A percentile compares a stretch with the other conserved stretches of the same genome.
Evolutionary conservation across 805 yeast species (phyloP).

Genomic region (Hagleromyces aurorensis): DNA sequence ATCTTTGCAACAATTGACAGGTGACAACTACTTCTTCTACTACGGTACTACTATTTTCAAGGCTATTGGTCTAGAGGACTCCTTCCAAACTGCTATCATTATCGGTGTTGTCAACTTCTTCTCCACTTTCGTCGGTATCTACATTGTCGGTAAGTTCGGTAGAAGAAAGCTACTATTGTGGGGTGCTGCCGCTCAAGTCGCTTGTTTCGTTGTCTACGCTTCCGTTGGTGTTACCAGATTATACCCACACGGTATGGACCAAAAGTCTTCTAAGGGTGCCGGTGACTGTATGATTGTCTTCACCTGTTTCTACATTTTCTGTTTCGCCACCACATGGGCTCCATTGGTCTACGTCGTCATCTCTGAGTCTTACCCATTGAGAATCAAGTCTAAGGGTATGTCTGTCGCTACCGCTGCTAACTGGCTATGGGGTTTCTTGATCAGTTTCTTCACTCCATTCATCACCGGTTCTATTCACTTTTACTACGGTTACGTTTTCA

Average conservation of each 20-base stretch:
- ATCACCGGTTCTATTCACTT: slow-evolving; percentile 56
- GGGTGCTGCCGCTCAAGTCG: slow-evolving; percentile 44
- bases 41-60: slow-evolving; percentile 56
- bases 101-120: slow-evolving; percentile 54
- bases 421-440: slow-evolving; percentile 59
- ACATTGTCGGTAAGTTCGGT: slow-evolving; percentile 46
- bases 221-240: slow-evolving; percentile 49
- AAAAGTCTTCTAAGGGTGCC: slow-evolving; percentile 41
- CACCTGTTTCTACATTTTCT: slow-evolving; percentile 61
- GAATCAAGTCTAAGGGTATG: slow-evolving; percentile 52
- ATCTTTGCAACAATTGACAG: slow-evolving; percentile 60
- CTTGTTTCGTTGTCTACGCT: slow-evolving; percentile 44
- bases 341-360: slow-evolving; percentile 57
- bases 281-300: slow-evolving; percentile 67
- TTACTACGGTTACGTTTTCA: slow-evolving; percentile 55
- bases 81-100: slow-evolving; percentile 51
- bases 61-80: slow-evolving; percentile 51
- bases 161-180: slow-evolving; percentile 41
- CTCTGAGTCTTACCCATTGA: slow-evolving; percentile 64
- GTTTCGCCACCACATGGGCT: slow-evolving; percentile 71
- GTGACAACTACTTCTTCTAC: slow-evolving; percentile 61
- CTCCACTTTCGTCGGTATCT: slow-evolving; percentile 45
- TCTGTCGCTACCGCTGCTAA: slow-evolving; percentile 55
- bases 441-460: slow-evolving; percentile 65
- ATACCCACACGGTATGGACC: slow-evolving; percentile 32